Evolutionary conservation across 352 stramenopile species (phyloP), one percentile per base, ranked within the genome.

Genomic region (Phytophthora palmivora): DNA sequence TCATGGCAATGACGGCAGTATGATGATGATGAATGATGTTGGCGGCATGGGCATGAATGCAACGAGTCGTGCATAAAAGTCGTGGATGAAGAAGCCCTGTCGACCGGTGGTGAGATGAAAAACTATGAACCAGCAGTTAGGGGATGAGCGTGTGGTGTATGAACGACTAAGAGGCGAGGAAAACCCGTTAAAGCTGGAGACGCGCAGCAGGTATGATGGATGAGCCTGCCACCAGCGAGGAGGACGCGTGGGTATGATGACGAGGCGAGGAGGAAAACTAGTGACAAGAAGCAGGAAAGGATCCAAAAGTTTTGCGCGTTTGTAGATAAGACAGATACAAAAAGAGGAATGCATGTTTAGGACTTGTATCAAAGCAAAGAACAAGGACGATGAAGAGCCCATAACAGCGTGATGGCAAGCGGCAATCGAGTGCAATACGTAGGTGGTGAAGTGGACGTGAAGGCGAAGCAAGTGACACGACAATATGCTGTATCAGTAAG

Each of bases 401-500:
- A 50, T 47, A 46, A 58, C 19, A 55, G 38, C 44, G 43, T 28
- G 24, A 28, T 28, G 24, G 24, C 24, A 6, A 65, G 53, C 33
- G 43, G 53, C 37, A 43, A 43, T 52, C 18, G 30, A 42, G 45
- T 22, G 44, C 44, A 43, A 42, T 39, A 49, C 52, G 41, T 58
- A 45, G 21, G 61, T 61, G 63, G 49, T 19, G 28, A 38, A 70
- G 58, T 67, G 51, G 50, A 68, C 36, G 60, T 72, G 33, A 47
- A 67, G 53, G 54, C 51, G 43, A 62, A 67, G 57, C 48, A 63
- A 66, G 49, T 63, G 73, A 66, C 62, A 50, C 55, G 58, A 73
- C 79, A 85, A 66, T 84, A 85, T 81, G 67, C 69, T 87, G 79
- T 89, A 89, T 61, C 68, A 89, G 65, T 89, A 89, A 87, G 73